Conservation (phyloP, 2,329 filamentous ascomycete genomes). For the Botryotinia calthae region DNA sequence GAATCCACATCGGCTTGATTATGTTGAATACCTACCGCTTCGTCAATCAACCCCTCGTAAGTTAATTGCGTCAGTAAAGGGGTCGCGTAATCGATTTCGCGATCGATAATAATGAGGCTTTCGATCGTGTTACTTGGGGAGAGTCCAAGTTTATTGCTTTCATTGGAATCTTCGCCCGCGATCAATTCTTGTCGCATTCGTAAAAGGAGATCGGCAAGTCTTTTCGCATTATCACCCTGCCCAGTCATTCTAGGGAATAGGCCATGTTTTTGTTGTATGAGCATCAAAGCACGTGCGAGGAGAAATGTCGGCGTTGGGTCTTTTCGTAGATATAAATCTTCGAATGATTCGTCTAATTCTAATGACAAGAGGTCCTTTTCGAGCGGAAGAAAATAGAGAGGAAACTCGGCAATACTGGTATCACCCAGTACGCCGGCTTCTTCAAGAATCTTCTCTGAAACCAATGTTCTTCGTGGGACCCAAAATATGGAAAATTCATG, state of each 20-base stretch:
- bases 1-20: conserved; percentile 93
- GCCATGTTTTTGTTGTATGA: conserved; percentile 85
- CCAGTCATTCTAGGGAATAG: conserved; percentile 93
- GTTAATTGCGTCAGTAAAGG: conserved; percentile 91
- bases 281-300: conserved; percentile 89
- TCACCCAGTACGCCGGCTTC: conserved; percentile 92
- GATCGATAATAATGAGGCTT: conserved; percentile 90
- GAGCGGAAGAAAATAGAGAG: conserved; percentile 84
- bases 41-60: conserved; percentile 93
- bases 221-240: conserved; percentile 91
- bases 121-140: conserved; percentile 86
- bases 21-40: conserved; percentile 86
- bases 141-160: conserved; percentile 61
- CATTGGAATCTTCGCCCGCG: conserved; percentile 71
- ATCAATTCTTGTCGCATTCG: conserved; percentile 89
- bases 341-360: conserved; percentile 83
- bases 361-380: conserved; percentile 89
- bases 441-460: conserved; percentile 88
- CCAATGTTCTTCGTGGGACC: conserved; percentile 86
- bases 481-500: conserved; percentile 98
- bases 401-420: conserved; percentile 82
- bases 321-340: conserved; percentile 83
- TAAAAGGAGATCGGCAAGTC: conserved; percentile 78
- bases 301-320: conserved; percentile 90
- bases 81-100: conserved; percentile 91